Base-by-base conservation (phyloP, 768 basidiomycete genomes). In the Nidularia pulvinata region DNA sequence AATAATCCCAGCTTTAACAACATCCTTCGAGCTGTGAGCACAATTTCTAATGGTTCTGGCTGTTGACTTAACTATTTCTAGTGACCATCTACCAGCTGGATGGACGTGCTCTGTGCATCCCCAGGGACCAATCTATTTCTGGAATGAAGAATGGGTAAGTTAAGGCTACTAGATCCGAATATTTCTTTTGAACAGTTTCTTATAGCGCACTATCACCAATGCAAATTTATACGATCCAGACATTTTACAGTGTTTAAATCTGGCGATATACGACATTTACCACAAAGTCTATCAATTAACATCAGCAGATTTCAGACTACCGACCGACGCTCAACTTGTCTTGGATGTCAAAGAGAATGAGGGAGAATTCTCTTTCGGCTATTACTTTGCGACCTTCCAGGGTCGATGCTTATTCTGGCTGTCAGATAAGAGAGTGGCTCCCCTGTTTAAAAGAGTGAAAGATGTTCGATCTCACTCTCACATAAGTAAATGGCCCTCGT, bases 61-160 rank as follows among this genome's bases (percentile, higher is more conserved):
- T 7, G 33, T 14, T 25, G 14, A 22, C 22, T 22, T 7, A 45
- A 19, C 7, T 33, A 13, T 16, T 13, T 22, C 22, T 16, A 57
- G 56, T 6, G 53, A 57, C 22, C 4, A n/a, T 2, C 22, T 33
- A n/a, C 46, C 47, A 16, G 34, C 48, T 10, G 56, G 56, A 10
- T 57, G 56, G 56, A 49, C 33, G 3, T 48, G 19, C 14, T 54
- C 34, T 42, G 16, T 54, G 16, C 56, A 54, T 34, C 56, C 56
- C 5, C 56, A 57, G 44, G 56, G 56, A 9, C 22, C 56, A 9
- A 13, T 48, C n/a, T 57, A 57, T 43, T 57, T 51, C 32, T 54
- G 51, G 30, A 46, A 51, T 47, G 11, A 32, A 22, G 50, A 54
- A 51, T 50, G 49, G 52, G 56, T 47, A 19, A 16, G 22, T 33